phyloP scores from a whole-genome alignment of 306 rosid genomes.

The Acacia confusa region DNA sequence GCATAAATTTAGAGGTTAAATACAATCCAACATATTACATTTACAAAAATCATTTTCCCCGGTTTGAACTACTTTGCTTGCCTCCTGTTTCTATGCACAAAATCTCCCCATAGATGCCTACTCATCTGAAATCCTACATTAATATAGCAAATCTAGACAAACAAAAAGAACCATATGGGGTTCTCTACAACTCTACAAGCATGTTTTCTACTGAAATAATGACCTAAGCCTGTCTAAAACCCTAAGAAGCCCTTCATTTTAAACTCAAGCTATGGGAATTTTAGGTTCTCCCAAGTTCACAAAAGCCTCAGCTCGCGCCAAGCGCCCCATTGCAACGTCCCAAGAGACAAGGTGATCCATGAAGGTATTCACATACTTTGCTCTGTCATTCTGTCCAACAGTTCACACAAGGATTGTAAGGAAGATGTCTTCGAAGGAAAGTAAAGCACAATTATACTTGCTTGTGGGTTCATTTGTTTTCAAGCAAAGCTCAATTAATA shows the following conservation, averaged over 20 bases:
- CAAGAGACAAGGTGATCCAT: constrained; percentile 91
- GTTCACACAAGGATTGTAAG: constrained; percentile 19
- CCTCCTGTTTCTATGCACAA: constrained; percentile 8
- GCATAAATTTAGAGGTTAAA: not conserved
- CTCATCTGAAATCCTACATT: constrained; percentile 26
- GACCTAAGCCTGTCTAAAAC: constrained; percentile 8
- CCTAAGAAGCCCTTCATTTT: constrained; percentile 27
- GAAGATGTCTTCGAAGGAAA: constrained; percentile 11
- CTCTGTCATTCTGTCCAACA: constrained; percentile 77
- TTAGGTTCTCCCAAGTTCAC: constrained; percentile 91
- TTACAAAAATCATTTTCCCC: not conserved
- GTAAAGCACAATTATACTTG: not conserved
- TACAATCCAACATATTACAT: not conserved
- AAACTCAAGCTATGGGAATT: constrained; percentile 55
- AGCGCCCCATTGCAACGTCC: constrained; percentile 67
- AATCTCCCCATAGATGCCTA: not conserved
- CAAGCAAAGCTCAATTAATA: not conserved
- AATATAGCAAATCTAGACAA: constrained; percentile 33
- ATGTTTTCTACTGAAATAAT: constrained; percentile 10
- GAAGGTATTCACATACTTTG: constrained; percentile 66
- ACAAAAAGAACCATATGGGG: constrained; percentile 26
- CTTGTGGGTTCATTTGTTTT: not conserved
- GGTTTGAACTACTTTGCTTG: constrained; percentile 8
- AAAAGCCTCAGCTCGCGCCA: constrained; percentile 70
- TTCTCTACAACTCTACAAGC: not conserved